Conservation (phyloP, 345 rosid genomes). For the Camelina neglecta region DNA sequence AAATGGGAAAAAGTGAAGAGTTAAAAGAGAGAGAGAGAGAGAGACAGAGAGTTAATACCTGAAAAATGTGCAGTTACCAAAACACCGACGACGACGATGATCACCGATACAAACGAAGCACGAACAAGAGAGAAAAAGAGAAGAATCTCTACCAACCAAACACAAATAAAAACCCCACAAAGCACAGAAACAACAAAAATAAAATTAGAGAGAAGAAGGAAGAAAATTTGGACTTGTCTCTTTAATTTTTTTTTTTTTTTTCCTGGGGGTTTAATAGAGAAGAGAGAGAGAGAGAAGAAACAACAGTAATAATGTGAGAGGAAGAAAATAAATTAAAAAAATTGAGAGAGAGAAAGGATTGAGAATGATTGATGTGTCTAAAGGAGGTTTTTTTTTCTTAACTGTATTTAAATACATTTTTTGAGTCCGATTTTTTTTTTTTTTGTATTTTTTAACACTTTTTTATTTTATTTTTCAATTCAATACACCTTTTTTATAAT, state of each 20-base stretch:
- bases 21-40: slow-evolving; percentile 5
- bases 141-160: slow-evolving; percentile 39
- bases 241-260: neutral
- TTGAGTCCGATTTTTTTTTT: slow-evolving; percentile 40
- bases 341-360: slow-evolving; percentile 21
- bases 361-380: slow-evolving; percentile 44
- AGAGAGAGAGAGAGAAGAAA: slow-evolving; percentile 10
- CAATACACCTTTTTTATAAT: no score
- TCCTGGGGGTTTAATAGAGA: slow-evolving; percentile 4
- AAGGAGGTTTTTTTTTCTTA: slow-evolving; percentile 32
- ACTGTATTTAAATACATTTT: slow-evolving; percentile 47
- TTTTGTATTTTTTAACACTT: neutral
- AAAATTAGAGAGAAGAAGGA: slow-evolving; percentile 24
- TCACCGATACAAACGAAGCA: slow-evolving; percentile 43
- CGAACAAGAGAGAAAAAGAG: slow-evolving; percentile 23
- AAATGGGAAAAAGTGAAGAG: neutral
- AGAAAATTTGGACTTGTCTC: slow-evolving; percentile 40
- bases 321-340: neutral
- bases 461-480: no score
- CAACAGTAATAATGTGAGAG: slow-evolving; percentile 18
- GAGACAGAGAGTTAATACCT: slow-evolving; percentile 22
- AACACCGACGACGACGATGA: slow-evolving; percentile 36
- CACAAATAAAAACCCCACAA: neutral
- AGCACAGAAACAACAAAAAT: neutral
- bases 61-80: slow-evolving; percentile 48